Evolutionary conservation across 495 filamentous ascomycete species (phyloP).

Genomic region (Penicillium bovifimosum): DNA sequence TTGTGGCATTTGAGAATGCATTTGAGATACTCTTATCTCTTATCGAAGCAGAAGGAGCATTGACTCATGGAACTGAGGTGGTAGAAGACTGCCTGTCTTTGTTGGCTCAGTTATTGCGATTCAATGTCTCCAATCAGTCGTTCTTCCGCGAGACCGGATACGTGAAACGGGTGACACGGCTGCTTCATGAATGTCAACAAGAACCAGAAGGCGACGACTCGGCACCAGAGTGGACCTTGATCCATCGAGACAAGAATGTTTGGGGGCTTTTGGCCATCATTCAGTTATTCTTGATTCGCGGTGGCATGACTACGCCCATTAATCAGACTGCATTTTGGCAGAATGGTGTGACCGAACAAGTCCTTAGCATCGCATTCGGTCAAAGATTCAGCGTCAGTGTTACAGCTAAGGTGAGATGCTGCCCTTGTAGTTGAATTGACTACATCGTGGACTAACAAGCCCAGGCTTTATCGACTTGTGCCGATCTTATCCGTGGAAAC

Average conservation of each 20-base stretch:
- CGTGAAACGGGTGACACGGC: conserved; percentile 62
- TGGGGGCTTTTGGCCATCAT: conserved; percentile 85
- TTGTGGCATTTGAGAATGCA: conserved; percentile 90
- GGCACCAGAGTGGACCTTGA: conserved; percentile 63
- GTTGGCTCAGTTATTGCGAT: conserved; percentile 80
- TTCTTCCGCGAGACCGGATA: conserved; percentile 89
- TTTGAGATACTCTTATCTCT: conserved; percentile 83
- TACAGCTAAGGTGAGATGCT: conserved; percentile 65
- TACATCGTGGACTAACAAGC: conserved; percentile 10
- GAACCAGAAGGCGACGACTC: conserved; percentile 54
- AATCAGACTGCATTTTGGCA: conserved; percentile 87
- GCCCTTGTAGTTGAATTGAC: conserved; percentile 5
- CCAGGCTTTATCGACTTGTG: conserved; percentile 76
- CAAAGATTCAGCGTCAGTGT: conserved; percentile 67
- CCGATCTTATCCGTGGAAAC: conserved; percentile 84
- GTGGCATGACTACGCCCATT: conserved; percentile 69
- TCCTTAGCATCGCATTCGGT: conserved; percentile 80
- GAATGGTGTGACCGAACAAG: conserved; percentile 72
- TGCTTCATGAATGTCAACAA: conserved; percentile 60
- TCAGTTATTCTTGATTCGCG: conserved; percentile 74
- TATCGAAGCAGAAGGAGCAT: conserved; percentile 72
- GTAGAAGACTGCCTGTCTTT: conserved; percentile 94
- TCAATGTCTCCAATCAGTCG: conserved; percentile 89
- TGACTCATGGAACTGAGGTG: conserved; percentile 80
- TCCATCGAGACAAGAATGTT: conserved; percentile 82